Base-by-base conservation (phyloP, 2,329 filamentous ascomycete genomes). In the Xylaria arbuscula region DNA sequence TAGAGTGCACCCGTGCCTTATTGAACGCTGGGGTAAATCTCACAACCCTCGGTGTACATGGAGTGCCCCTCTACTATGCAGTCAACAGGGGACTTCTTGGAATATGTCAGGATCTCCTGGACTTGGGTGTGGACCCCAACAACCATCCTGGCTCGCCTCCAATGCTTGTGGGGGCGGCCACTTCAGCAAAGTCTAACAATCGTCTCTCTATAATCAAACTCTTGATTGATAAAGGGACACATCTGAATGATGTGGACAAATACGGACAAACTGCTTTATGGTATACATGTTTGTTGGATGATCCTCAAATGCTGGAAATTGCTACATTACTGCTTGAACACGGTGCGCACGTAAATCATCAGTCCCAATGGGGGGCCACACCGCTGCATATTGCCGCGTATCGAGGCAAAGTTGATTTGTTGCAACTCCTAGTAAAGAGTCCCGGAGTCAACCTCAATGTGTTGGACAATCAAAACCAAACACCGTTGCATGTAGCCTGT, bases 41-140 rank as follows among this genome's bases (percentile, higher is more conserved):
- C n/a, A 42, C 22, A 1, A 24, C 11, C 28, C 2, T 42, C 11
- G 34, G 54, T 24, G 54, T 56, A 15, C 4, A 40, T 2, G 54
- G 54, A 34, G 8, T 13, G 8, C 57, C 57, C n/a, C 32, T 60
- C 11, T 17, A 10, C 3, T 59, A 61, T 48, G 64, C 64, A 40
- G 38, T 58, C 19, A 17, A 13, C 7, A 13, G 34, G 2, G 58
- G 64, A 9, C 38, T 50, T 51, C 32, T 67, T 4, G 64, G 51
- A 22, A 62, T 59, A 62, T 67, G 58, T 34, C 24, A 54, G 24
- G 34, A 48, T 9, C 40, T 67, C n/a, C 40, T 68, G 8, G 38
- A 60, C 3, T 51, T 22, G 7, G 66, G 56, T 19, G 56, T 59
- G 1, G 40, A 64, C 32, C 66, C 66, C 2, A 64, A 57, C 24